Evolutionary conservation across 2,329 filamentous ascomycete species (phyloP).

Genomic region (Pseudocercospora crystallina): DNA sequence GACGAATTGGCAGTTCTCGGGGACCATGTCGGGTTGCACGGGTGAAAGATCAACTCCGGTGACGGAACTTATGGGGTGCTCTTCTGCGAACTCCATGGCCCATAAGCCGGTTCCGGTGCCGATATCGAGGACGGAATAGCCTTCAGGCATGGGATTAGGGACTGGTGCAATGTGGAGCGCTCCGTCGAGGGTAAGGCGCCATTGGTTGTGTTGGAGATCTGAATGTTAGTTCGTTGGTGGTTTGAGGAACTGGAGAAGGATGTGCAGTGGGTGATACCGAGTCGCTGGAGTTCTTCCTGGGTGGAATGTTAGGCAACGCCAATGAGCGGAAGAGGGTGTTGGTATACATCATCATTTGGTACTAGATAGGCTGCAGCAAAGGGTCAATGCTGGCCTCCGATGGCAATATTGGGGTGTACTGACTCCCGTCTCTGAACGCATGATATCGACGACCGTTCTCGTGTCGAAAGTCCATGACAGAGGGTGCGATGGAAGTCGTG

Average conservation of each 20-base stretch:
- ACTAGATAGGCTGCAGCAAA: constrained; percentile 10
- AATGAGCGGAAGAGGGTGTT: no score
- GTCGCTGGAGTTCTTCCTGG: no score
- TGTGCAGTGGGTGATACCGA: no score
- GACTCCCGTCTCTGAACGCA: constrained; percentile 27
- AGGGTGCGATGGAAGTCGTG: constrained; percentile 13
- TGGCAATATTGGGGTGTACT: no score
- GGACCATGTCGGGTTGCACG: constrained; percentile 51
- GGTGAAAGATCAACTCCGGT: constrained; percentile 44
- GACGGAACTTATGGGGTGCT: constrained; percentile 32
- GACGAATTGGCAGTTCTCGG: constrained; percentile 48
- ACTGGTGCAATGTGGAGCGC: no score
- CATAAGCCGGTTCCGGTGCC: constrained; percentile 50
- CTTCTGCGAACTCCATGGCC: constrained; percentile 33
- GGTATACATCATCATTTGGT: constrained; percentile 22
- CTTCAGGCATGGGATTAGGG: no score
- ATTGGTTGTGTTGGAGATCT: no score
- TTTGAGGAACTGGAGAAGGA: no score
- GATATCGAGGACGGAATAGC: constrained; percentile 38
- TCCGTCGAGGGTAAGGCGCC: no score
- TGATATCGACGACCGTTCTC: constrained; percentile 36
- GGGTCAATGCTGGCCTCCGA: no score
- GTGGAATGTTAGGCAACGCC: no score
- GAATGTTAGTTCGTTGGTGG: no score
- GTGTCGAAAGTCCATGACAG: constrained; percentile 20